Base-by-base conservation (phyloP, 2,329 filamentous ascomycete genomes). In the Teratosphaeria epicoccoides region DNA sequence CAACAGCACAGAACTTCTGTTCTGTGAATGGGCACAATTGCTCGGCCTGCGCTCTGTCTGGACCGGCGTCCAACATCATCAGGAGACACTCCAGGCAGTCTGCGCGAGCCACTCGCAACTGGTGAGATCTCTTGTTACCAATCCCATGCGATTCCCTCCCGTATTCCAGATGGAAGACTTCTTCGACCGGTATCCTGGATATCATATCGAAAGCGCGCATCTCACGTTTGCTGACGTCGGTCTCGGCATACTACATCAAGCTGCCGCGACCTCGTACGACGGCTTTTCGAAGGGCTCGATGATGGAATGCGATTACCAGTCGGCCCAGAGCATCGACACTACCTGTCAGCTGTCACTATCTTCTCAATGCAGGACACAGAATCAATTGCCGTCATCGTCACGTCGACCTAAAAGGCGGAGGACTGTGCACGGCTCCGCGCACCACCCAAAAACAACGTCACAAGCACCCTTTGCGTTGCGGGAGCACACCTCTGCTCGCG, bases 161-260 rank as follows among this genome's bases (percentile, higher is more conserved):
- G 85, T 87, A 1, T 91, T 93, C 62, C 87, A 93, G 55, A 78
- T 90, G 12, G 88, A 93, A 57, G 87, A 93, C 63, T 94, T 94
- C 68, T 90, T 93, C 60, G 87, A 93, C 60, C 78, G 88, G 24
- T 95, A 95, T 20, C 82, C 81, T 0, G 84, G 82, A 1, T 76
- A 81, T 52, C 73, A 76, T 4, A 87, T 93, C 50, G 87, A 93
- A 60, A 81, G 85, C 1, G 82, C 85, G 1, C 86, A 89, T 62
- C 74, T 91, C 33, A 84, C 79, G 14, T 79, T 93, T 50, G 71
- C 79, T 1, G 86, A 91, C 59, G 77, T 85, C 1, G 68, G 77
- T 6, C 70, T 83, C 12, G 11, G 17, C 4, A 45, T 45, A 43
- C 70, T 76, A 2, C 73, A 78, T 24, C 50, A 51, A 10, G 43